phyloP scores from a whole-genome alignment of 768 basidiomycete species.

The Suillus americanus region DNA sequence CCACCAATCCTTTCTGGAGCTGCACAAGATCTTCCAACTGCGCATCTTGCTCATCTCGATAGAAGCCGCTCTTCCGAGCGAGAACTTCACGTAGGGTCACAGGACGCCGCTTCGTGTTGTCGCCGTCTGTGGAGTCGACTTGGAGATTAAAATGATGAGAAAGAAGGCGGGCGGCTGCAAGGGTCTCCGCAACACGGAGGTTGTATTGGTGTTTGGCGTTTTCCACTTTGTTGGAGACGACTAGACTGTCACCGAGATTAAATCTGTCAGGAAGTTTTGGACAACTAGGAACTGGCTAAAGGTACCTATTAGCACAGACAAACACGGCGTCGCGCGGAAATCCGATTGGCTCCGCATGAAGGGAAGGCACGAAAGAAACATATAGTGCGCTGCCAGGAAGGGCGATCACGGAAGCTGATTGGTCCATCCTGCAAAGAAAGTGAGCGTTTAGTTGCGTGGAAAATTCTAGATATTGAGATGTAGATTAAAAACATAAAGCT shows the following conservation, averaged over 20 bases:
- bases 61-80: conserved; percentile 1
- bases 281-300: conserved; percentile 49
- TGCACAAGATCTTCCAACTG: conserved; percentile 2
- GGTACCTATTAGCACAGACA: conserved; percentile 27
- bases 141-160: conserved; percentile 54
- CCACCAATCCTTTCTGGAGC: conserved; percentile 48
- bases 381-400: conserved; percentile 69
- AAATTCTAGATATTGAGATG: not conserved
- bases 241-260: conserved; percentile 35
- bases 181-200: conserved; percentile 88
- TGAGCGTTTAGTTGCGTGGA: conserved; percentile 11
- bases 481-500: not conserved
- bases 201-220: conserved; percentile 82
- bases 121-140: conserved; percentile 30
- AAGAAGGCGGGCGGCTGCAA: conserved; percentile 75
- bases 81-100: conserved; percentile 2
- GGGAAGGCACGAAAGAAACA: conserved; percentile 77
- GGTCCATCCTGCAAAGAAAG: conserved; percentile 69
- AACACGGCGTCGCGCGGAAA: conserved; percentile 45
- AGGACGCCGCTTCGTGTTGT: not conserved
- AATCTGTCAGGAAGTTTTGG: conserved; percentile 58
- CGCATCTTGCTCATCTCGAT: conserved; percentile 1
- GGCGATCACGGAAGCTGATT: conserved; percentile 85
- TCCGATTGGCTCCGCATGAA: conserved; percentile 64
- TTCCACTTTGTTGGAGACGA: conserved; percentile 77